phyloP scores from a whole-genome alignment of 31 red algal genomes.

The Odonthalia washingtoniensis region DNA sequence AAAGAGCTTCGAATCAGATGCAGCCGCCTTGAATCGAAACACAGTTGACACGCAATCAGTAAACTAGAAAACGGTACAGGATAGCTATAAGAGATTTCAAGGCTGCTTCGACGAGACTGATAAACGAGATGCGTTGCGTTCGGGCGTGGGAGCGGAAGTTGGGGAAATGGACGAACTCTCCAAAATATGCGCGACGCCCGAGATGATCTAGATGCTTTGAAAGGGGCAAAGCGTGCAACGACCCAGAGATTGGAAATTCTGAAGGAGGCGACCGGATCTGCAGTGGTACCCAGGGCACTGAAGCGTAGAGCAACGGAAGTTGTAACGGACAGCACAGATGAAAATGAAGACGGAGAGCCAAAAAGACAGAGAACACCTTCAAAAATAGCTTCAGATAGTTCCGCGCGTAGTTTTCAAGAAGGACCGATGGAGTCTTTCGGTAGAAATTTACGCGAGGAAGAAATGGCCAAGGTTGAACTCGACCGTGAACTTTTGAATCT shows the following conservation, averaged over 20 bases:
- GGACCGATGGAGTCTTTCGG: no score
- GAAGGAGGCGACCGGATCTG: constrained; percentile 1
- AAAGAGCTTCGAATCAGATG: constrained; percentile 16
- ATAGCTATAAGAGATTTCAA: constrained; percentile 47
- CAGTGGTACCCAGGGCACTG: no score
- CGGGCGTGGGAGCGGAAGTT: constrained; percentile 46
- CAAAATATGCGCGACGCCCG: constrained; percentile 34
- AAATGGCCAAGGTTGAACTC: not conserved
- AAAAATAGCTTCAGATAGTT: no score
- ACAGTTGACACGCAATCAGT: not conserved
- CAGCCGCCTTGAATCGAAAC: constrained; percentile 23
- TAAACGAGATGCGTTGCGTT: not conserved
- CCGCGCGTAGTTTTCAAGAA: no score
- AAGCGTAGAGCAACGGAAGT: no score
- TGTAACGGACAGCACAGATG: no score
- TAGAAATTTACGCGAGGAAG: not conserved
- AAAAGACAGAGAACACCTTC: no score
- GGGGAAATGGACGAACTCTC: constrained; percentile 42
- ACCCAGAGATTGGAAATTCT: constrained; percentile 7
- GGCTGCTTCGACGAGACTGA: constrained; percentile 4
- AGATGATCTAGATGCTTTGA: constrained; percentile 9
- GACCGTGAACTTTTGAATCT: not conserved
- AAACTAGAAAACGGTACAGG: constrained; percentile 29
- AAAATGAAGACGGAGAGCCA: no score
- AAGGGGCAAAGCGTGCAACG: constrained; percentile 15